Percentiles rank a stretch among this genome's conserved stretches.
Evolutionary conservation across 2,329 filamentous ascomycete species (phyloP).

Genomic region (Nectriaceae sp.): DNA sequence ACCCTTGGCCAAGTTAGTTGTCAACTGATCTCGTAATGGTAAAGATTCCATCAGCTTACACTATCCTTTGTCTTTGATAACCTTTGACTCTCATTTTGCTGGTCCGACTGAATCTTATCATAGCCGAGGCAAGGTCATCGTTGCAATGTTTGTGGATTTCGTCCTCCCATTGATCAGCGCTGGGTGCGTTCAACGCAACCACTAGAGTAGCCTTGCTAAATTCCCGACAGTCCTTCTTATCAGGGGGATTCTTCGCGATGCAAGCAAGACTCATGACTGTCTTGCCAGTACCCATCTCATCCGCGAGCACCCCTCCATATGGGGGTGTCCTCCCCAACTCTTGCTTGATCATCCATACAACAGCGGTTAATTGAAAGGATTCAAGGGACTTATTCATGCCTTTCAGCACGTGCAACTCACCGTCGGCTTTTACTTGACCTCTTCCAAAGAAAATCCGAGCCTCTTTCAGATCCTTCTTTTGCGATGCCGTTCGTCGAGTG

Average conservation of each 20-base stretch:
- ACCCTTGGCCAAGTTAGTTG: constrained; percentile 23
- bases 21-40: constrained; percentile 5
- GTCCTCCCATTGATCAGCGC: constrained; percentile 30
- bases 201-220: constrained; percentile 41
- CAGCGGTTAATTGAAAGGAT: constrained; percentile 52
- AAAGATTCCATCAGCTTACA: neutral
- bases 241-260: constrained; percentile 59
- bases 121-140: neutral
- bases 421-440: constrained; percentile 4
- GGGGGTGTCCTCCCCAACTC: constrained; percentile 42
- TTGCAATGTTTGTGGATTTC: constrained; percentile 31
- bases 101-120: constrained; percentile 1
- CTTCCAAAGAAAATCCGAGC: constrained; percentile 20
- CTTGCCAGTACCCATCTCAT: constrained; percentile 68
- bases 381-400: constrained; percentile 36
- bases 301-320: constrained; percentile 63
- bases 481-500: constrained; percentile 7
- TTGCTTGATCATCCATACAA: constrained; percentile 54
- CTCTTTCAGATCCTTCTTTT: constrained; percentile 15
- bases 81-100: neutral
- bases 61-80: neutral
- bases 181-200: constrained; percentile 26
- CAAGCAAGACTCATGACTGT: constrained; percentile 77
- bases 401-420: constrained; percentile 15
- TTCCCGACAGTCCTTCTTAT: constrained; percentile 34